A percentile compares a stretch with the other conserved stretches of the same genome.
These are phyloP conservation scores for Aspergillus mulundensis DNA, from an alignment of 495 filamentous ascomycete genomes.

Conservation along the genomic window DNA sequence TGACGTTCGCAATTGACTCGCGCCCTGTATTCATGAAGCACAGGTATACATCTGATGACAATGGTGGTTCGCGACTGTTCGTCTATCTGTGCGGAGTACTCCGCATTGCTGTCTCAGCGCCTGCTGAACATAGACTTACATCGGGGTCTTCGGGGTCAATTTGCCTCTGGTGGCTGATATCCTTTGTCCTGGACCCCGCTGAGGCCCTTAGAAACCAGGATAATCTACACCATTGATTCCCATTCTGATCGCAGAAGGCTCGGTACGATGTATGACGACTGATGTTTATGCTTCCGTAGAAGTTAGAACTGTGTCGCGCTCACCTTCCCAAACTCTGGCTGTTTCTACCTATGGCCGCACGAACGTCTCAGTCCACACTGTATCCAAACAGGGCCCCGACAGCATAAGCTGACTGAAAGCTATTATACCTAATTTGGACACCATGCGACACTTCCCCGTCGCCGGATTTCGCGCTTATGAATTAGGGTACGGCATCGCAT, in stretches of 20 bases:
- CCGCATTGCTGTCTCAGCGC: neutral
- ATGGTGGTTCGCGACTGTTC: neutral
- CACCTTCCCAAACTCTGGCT: neutral
- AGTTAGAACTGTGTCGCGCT: neutral
- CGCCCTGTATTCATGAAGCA: constrained; percentile 4
- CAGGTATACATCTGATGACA: neutral
- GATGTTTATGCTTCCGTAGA: neutral
- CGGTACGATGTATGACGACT: neutral
- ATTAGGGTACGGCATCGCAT: neutral
- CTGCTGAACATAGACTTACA: neutral
- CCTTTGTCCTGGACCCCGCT: neutral
- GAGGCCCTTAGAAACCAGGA: neutral
- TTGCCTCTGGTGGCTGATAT: neutral
- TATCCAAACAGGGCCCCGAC: neutral
- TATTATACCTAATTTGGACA: neutral
- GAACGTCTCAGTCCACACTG: neutral
- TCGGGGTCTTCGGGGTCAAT: neutral
- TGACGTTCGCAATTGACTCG: constrained; percentile 19
- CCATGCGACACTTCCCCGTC: neutral
- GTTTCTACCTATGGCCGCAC: neutral
- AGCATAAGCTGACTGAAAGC: neutral
- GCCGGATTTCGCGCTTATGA: neutral
- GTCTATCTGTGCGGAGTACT: neutral
- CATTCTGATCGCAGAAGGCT: neutral
- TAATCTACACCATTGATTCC: neutral